Evolutionary conservation across 306 rosid genomes (phyloP).

Genomic region (Arachis hypogaea): DNA sequence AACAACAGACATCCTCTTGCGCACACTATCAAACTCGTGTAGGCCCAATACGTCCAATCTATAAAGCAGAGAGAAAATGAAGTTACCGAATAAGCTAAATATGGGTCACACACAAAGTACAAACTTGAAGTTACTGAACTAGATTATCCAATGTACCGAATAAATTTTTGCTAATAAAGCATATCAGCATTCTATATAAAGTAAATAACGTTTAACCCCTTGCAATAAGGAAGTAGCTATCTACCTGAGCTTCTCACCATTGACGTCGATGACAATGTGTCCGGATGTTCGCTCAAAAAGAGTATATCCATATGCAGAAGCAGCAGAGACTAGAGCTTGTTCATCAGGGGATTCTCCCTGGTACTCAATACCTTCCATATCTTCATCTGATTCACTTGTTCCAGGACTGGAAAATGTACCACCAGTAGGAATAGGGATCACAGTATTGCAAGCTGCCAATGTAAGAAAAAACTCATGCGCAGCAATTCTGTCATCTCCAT

Average conservation of each 20-base stretch:
- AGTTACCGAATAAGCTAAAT: constrained; percentile 37
- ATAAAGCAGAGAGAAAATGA: constrained; percentile 41
- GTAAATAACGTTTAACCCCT: constrained; percentile 18
- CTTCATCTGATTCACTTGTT: constrained; percentile 53
- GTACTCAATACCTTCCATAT: constrained; percentile 55
- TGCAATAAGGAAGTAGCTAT: constrained; percentile 49
- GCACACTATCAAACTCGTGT: constrained; percentile 96
- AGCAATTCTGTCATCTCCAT: constrained; percentile 62
- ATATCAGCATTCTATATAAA: constrained; percentile 16
- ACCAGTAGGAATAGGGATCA: constrained; percentile 68
- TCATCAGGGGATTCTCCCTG: constrained; percentile 99
- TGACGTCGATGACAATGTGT: constrained; percentile 86
- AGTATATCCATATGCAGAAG: constrained; percentile 91
- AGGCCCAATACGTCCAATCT: constrained; percentile 97
- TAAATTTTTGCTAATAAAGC: constrained; percentile 19
- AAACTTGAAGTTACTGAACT: neutral
- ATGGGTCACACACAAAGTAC: constrained; percentile 21
- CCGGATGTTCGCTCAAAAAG: constrained; percentile 98
- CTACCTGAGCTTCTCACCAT: constrained; percentile 96
- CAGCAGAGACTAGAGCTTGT: constrained; percentile 95
- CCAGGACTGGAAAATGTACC: constrained; percentile 46
- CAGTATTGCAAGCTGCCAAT: constrained; percentile 95
- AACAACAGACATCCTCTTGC: constrained; percentile 96
- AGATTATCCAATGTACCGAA: constrained; percentile 16
- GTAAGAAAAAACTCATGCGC: constrained; percentile 94